phyloP scores from a whole-genome alignment of 352 stramenopile genomes.

The Globisporangium echinulatum region DNA sequence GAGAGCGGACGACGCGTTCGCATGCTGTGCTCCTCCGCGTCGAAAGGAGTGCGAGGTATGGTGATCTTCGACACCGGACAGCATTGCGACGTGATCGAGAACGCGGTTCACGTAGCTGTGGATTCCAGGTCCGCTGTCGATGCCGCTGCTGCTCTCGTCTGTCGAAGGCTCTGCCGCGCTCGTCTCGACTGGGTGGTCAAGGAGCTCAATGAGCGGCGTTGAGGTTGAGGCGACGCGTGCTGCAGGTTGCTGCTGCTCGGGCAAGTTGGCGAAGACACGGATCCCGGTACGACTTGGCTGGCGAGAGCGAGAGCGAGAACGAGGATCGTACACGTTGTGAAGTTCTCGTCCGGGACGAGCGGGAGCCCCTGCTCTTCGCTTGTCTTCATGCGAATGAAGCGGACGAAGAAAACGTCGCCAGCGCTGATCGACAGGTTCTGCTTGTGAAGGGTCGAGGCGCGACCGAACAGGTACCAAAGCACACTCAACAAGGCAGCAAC shows the following conservation, averaged over 20 bases:
- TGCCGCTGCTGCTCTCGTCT: neutral
- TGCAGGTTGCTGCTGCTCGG: neutral
- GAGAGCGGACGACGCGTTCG: conserved; percentile 5
- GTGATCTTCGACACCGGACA: neutral
- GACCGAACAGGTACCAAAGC: neutral
- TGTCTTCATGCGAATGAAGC: neutral
- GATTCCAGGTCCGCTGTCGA: neutral
- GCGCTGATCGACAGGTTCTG: neutral
- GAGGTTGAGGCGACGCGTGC: neutral
- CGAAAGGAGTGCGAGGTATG: neutral
- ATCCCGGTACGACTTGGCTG: neutral
- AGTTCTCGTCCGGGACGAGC: neutral
- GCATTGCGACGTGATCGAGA: neutral
- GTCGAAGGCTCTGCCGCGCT: neutral
- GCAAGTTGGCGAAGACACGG: neutral
- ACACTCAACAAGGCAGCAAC: neutral
- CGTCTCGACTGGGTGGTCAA: conserved; percentile 3
- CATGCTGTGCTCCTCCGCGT: conserved; percentile 10
- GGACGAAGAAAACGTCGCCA: neutral
- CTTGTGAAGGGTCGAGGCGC: neutral
- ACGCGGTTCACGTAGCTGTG: neutral
- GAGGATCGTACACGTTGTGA: neutral
- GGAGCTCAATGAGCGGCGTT: neutral
- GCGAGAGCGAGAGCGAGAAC: neutral
- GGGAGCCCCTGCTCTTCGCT: conserved; percentile 2